Conservation (phyloP, 495 filamentous ascomycete genomes). For the Elasticomyces elasticus region DNA sequence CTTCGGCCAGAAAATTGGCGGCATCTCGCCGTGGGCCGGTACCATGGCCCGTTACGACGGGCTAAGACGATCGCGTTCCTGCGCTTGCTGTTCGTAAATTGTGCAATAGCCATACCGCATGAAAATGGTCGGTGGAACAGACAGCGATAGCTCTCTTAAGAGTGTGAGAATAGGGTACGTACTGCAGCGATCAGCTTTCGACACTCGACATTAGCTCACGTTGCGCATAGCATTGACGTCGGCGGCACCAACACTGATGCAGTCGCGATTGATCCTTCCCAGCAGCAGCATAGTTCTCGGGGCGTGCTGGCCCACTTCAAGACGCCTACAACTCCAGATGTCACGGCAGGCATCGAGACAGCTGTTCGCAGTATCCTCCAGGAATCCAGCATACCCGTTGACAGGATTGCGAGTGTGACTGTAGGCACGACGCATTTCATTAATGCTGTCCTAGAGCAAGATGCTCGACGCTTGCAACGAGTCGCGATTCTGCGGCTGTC, state of each 20-base stretch:
- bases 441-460: conserved; percentile 51
- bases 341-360: conserved; percentile 44
- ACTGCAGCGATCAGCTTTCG: no score
- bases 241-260: conserved; percentile 52
- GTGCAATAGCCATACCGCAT: neutral
- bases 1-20: no score
- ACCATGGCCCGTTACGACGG: no score
- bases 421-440: conserved; percentile 58
- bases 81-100: no score
- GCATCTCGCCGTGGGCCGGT: no score
- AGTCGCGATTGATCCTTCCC: conserved; percentile 45
- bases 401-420: conserved; percentile 44
- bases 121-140: neutral
- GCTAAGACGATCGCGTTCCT: no score
- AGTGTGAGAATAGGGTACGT: neutral
- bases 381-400: conserved; percentile 31
- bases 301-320: conserved; percentile 47
- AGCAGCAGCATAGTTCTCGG: conserved; percentile 29
- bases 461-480: conserved; percentile 39
- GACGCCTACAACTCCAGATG: conserved; percentile 48
- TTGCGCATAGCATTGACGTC: conserved; percentile 20
- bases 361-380: conserved; percentile 41
- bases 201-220: no score
- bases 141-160: neutral
- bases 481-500: conserved; percentile 49